Evolutionary conservation across 2,329 filamentous ascomycete genomes (phyloP).

Genomic region (Bipolaris zeicola): DNA sequence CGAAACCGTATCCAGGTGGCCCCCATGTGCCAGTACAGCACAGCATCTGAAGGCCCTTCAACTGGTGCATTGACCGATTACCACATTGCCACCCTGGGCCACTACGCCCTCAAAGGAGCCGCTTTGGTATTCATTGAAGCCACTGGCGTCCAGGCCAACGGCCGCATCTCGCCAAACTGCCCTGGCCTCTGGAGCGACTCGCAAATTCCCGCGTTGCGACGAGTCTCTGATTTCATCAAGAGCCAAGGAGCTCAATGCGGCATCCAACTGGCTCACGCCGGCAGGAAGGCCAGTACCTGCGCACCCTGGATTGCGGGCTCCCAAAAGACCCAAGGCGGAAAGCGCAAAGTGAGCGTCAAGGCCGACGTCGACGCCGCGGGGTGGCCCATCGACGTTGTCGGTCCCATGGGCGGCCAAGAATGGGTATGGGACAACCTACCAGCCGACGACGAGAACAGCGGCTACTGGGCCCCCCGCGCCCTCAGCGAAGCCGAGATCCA

Average conservation of each 20-base stretch:
- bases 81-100: constrained; percentile 47
- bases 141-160: constrained; percentile 44
- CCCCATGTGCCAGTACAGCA: constrained; percentile 49
- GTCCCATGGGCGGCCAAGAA: constrained; percentile 47
- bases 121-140: constrained; percentile 46
- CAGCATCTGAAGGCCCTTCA: constrained; percentile 40
- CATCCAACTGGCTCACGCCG: constrained; percentile 47
- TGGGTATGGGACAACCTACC: constrained; percentile 48
- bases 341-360: constrained; percentile 35
- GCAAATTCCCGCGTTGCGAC: constrained; percentile 43
- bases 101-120: constrained; percentile 48
- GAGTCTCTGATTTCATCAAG: constrained; percentile 46
- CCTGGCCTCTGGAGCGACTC: constrained; percentile 45
- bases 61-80: constrained; percentile 48
- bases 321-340: constrained; percentile 23
- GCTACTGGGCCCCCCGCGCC: constrained; percentile 46
- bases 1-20: constrained; percentile 47
- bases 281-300: constrained; percentile 43
- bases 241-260: constrained; percentile 39
- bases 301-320: constrained; percentile 38
- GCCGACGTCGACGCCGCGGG: constrained; percentile 39
- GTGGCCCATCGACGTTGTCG: constrained; percentile 45
- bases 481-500: constrained; percentile 49
- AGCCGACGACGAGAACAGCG: constrained; percentile 35
- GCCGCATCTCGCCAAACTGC: constrained; percentile 45